phyloP scores from a whole-genome alignment of 495 filamentous ascomycete species.

The Tricharina praecox region DNA sequence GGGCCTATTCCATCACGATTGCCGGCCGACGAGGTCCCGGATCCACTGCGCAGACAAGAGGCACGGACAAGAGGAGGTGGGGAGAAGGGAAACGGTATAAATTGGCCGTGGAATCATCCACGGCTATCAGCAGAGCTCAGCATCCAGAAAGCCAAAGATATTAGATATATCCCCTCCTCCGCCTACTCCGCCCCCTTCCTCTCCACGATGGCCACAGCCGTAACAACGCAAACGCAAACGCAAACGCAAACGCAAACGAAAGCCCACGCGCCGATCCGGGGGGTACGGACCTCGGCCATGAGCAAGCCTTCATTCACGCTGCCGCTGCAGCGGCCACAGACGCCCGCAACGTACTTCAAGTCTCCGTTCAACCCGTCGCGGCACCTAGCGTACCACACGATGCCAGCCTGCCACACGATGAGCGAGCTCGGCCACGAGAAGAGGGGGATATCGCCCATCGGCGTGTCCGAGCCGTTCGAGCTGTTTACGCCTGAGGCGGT shows the following conservation, averaged over 20 bases:
- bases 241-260: too few relatives aligned
- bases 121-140: too few relatives aligned
- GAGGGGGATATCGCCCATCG: constrained; percentile 45
- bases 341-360: constrained; percentile 12
- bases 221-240: too few relatives aligned
- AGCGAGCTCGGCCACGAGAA: constrained; percentile 41
- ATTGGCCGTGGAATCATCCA: too few relatives aligned
- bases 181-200: background rate
- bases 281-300: background rate
- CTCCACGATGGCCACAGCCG: background rate
- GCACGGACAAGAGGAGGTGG: too few relatives aligned
- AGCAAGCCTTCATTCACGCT: constrained; percentile 12
- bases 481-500: constrained; percentile 54
- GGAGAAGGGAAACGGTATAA: too few relatives aligned
- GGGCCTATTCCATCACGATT: too few relatives aligned
- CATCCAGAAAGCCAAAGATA: too few relatives aligned
- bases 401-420: constrained; percentile 41
- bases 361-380: constrained; percentile 30
- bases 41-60: too few relatives aligned
- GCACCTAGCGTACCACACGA: constrained; percentile 39
- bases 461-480: constrained; percentile 55
- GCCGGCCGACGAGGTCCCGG: too few relatives aligned
- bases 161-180: background rate
- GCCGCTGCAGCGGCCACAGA: constrained; percentile 7
- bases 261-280: constrained; percentile 1